Percentiles rank a stretch among this genome's conserved stretches.
Conservation (phyloP, 83 land plant genomes). For the Isoetes engelmannii region DNA sequence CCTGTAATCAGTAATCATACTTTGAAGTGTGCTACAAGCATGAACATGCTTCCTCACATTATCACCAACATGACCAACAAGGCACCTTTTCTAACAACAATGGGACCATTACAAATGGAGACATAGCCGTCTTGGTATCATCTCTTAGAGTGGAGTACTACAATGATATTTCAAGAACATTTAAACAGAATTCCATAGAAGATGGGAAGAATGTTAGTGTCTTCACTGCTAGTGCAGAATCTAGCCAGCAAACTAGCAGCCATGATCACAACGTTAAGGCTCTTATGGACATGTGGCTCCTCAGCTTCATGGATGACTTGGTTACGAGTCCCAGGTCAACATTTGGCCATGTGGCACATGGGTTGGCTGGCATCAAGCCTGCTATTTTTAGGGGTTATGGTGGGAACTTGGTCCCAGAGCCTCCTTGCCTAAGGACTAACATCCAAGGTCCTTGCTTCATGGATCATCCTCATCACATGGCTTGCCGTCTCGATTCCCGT, state of each 20-base stretch:
- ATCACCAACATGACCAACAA: neutral
- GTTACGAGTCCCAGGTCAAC: slow-evolving; percentile 6
- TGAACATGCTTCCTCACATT: slow-evolving; percentile 10
- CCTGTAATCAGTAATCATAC: slow-evolving; percentile 10
- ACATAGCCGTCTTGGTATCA: neutral
- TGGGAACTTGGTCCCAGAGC: neutral
- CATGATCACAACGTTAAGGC: slow-evolving; percentile 4
- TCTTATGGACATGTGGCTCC: slow-evolving; percentile 11
- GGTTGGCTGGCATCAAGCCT: slow-evolving; percentile 12
- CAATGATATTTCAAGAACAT: neutral
- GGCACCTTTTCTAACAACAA: neutral
- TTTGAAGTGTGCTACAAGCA: slow-evolving; percentile 1
- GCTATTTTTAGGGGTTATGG: slow-evolving; percentile 2
- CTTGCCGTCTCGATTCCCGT: too few relatives aligned
- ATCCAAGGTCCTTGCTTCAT: too few relatives aligned
- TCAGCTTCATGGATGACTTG: slow-evolving; percentile 12
- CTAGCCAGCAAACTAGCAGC: neutral
- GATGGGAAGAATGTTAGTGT: neutral
- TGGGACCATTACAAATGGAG: neutral
- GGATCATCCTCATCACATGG: too few relatives aligned
- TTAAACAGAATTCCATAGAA: neutral
- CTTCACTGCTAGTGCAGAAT: slow-evolving; percentile 2
- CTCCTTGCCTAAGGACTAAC: too few relatives aligned
- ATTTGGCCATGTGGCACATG: slow-evolving; percentile 17
- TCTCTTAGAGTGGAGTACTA: neutral